Percentiles rank a stretch among this genome's conserved stretches.
These are phyloP conservation scores for Lentinula detonsa DNA, from an alignment of 768 basidiomycete species.

Conservation along the genomic window DNA sequence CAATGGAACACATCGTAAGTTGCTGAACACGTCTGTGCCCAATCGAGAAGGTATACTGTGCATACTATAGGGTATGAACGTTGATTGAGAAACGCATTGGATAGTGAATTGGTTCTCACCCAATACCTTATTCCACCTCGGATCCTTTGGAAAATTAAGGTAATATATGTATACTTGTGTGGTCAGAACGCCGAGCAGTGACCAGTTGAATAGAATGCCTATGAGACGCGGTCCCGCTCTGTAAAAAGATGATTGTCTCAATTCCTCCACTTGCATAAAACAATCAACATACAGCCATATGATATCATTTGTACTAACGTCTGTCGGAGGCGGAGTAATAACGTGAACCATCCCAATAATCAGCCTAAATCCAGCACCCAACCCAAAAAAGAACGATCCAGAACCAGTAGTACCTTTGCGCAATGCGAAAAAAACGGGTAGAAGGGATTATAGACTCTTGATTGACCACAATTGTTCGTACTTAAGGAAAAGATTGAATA, in stretches of 20 bases:
- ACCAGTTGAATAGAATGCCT: slow-evolving; percentile 15
- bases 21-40: slow-evolving; percentile 14
- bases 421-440: neutral
- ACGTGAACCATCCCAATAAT: neutral
- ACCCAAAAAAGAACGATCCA: neutral
- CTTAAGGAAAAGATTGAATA: neutral
- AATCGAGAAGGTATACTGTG: slow-evolving; percentile 13
- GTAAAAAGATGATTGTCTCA: neutral
- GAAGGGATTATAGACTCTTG: neutral
- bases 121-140: slow-evolving; percentile 7
- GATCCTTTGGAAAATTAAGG: slow-evolving; percentile 13
- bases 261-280: neutral
- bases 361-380: too few species aligned
- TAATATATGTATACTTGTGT: slow-evolving; percentile 15
- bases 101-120: neutral
- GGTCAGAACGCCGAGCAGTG: slow-evolving; percentile 13
- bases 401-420: neutral
- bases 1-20: slow-evolving; percentile 16
- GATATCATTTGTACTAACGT: slow-evolving; percentile 8
- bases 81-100: neutral
- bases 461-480: neutral
- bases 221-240: slow-evolving; percentile 13
- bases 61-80: slow-evolving; percentile 8
- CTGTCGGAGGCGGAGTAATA: slow-evolving; percentile 8
- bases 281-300: slow-evolving; percentile 10